Base-by-base conservation (phyloP, 495 filamentous ascomycete species). In the Neurospora sp. region DNA sequence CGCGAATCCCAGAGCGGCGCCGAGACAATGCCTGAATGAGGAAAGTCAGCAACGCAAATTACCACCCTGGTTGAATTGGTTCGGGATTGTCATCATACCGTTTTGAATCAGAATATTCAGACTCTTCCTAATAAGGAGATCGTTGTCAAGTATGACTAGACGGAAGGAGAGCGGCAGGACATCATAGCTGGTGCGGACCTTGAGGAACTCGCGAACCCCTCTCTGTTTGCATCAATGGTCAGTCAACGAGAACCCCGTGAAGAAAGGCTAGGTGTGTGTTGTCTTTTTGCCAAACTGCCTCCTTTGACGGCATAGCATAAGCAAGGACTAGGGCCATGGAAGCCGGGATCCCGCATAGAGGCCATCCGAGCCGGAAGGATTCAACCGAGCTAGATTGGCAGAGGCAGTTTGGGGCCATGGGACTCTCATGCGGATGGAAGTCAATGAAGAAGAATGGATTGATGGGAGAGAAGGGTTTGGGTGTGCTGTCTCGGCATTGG, bases 1-100 rank as follows among this genome's bases (percentile, higher is more conserved):
- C 93, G 93, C 39, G 94, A 97, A 83, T 99, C 96, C 96, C 96
- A 99, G 75, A 99, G 87, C 36, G 96, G 96, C 31, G 96, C 96
- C 54, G 96, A 99, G 66, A 99, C 96, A 82, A 99, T 98, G 80
- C 94, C 96, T 98, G 80, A 73, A 13, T 11, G 13, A 75, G 70
- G 59, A 74, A 75, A 75, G 80, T 79, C 70, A 71, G 69, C 73
- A 69, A 75, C 39, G 69, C 70, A 70, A 76, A 15, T 71, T 45
- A 42, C 73, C 69, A 36, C 21, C 37, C 42, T 62, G 54, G 54
- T 11, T 31, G 5, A 59, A 5, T 9, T 11, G 11, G 70, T 42
- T 54, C 39, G 42, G 69, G 69, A 45, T 73, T 77, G 77, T 70
- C 62, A 71, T 78, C 86, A 73, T 87, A 95, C 96, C 95, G 88